A percentile compares a stretch with the other conserved stretches of the same genome.
Evolutionary conservation across 2,329 filamentous ascomycete species (phyloP).

Genomic region (Fusarium falciforme): DNA sequence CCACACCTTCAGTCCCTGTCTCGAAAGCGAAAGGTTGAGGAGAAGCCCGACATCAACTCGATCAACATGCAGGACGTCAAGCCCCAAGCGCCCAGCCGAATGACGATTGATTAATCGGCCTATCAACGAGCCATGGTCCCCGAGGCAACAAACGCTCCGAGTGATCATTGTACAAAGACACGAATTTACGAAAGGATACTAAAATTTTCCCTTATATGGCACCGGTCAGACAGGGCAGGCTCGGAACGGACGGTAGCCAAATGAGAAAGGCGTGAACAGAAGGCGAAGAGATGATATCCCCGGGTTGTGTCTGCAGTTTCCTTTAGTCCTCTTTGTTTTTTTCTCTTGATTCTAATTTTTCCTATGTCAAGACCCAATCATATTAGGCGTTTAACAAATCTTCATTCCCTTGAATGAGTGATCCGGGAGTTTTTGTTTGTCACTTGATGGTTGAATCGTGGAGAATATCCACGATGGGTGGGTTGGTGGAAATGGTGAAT

Average conservation of each 20-base stretch:
- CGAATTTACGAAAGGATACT: slow-evolving; percentile 49
- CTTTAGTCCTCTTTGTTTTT: slow-evolving; percentile 30
- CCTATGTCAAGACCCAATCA: slow-evolving; percentile 35
- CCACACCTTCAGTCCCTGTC: slow-evolving; percentile 75
- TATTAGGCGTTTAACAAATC: slow-evolving; percentile 41
- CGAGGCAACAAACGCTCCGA: neutral
- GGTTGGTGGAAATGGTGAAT: slow-evolving; percentile 5
- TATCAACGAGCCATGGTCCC: slow-evolving; percentile 17
- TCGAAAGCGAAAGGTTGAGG: slow-evolving; percentile 57
- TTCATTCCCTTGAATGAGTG: slow-evolving; percentile 37
- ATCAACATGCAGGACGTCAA: slow-evolving; percentile 69
- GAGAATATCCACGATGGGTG: slow-evolving; percentile 11
- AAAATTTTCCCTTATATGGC: slow-evolving; percentile 38
- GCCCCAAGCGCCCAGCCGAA: slow-evolving; percentile 64
- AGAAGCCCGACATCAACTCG: slow-evolving; percentile 68
- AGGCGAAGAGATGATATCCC: slow-evolving; percentile 45
- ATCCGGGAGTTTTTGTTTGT: slow-evolving; percentile 35
- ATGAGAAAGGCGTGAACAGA: slow-evolving; percentile 43
- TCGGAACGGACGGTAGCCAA: slow-evolving; percentile 42
- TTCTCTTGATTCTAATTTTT: slow-evolving; percentile 33
- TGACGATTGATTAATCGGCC: slow-evolving; percentile 69
- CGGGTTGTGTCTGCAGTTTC: slow-evolving; percentile 37
- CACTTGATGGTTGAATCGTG: slow-evolving; percentile 21
- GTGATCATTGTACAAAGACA: slow-evolving; percentile 49
- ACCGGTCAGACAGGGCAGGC: slow-evolving; percentile 46